A percentile compares a stretch with the other conserved stretches of the same genome.
Conservation (phyloP, 2,329 filamentous ascomycete genomes). For the Cercospora beticola region DNA sequence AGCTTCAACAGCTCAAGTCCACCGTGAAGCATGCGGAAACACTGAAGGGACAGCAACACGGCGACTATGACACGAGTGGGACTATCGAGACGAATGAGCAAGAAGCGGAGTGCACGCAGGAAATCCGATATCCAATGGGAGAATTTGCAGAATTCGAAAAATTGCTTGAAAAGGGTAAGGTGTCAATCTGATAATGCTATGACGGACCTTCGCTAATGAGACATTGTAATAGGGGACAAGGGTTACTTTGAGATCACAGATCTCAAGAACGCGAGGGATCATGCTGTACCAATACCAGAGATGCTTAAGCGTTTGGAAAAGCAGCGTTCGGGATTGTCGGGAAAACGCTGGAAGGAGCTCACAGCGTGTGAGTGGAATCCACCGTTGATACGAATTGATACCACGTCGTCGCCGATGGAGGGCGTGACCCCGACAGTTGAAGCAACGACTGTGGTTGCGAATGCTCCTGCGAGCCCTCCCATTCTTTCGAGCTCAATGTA, state of each 20-base stretch:
- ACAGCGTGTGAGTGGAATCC: neutral
- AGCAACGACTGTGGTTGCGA: neutral
- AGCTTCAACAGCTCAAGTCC: neutral
- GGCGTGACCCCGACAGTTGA: neutral
- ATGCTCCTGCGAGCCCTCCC: neutral
- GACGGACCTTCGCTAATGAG: neutral
- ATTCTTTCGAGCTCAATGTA: neutral
- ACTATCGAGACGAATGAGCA: neutral
- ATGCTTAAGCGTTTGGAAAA: neutral
- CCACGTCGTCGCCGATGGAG: neutral
- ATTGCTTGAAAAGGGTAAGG: neutral
- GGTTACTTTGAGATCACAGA: neutral
- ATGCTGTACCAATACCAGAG: neutral
- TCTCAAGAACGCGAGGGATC: neutral
- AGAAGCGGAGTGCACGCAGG: neutral
- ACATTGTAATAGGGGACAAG: neutral
- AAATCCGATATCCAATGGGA: neutral
- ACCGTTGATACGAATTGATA: neutral
- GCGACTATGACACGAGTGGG: neutral
- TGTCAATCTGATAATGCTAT: neutral
- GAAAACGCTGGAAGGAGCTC: neutral
- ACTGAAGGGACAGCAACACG: neutral
- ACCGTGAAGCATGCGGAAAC: neutral
- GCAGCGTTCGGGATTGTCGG: neutral
- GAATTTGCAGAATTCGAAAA: neutral